These are phyloP conservation scores for Anthracocystis walkeri DNA, from an alignment of 1,284 basidiomycete species.

Conservation along the genomic window DNA sequence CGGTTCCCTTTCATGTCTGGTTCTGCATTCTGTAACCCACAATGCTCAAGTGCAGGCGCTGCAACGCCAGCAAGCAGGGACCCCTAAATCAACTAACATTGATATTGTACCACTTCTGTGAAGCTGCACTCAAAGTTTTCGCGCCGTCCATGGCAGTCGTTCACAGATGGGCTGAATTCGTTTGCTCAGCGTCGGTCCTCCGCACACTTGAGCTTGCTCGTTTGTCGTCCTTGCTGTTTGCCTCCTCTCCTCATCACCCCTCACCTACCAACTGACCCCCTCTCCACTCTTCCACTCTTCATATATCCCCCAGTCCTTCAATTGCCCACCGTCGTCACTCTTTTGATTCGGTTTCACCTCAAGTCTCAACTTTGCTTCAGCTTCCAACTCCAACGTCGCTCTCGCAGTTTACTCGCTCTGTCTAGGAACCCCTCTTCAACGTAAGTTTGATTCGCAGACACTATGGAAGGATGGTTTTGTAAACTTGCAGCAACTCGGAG, in stretches of 20 bases:
- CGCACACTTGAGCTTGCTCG: constrained; percentile 4
- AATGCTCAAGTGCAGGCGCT: background rate
- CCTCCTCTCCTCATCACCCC: constrained; percentile 1
- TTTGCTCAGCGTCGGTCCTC: constrained; percentile 10
- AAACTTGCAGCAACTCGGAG: too few relatives aligned
- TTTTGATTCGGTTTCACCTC: constrained; percentile 17
- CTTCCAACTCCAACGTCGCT: background rate
- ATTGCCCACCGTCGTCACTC: constrained; percentile 41
- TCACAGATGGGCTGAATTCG: background rate
- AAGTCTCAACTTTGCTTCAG: background rate
- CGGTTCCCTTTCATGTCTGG: constrained; percentile 8
- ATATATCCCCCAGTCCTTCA: background rate
- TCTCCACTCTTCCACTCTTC: background rate
- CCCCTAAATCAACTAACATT: constrained; percentile 5
- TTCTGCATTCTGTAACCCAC: constrained; percentile 6
- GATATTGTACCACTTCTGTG: background rate
- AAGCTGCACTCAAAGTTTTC: background rate
- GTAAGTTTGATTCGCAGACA: background rate
- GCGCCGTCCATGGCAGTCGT: background rate
- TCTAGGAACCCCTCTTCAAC: background rate
- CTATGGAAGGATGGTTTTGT: background rate
- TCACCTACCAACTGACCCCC: background rate
- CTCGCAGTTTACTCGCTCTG: background rate
- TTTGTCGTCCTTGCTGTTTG: background rate
- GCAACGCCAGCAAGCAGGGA: constrained; percentile 8